Base-by-base conservation (phyloP, 345 rosid genomes). In the Cochlearia excelsa region DNA sequence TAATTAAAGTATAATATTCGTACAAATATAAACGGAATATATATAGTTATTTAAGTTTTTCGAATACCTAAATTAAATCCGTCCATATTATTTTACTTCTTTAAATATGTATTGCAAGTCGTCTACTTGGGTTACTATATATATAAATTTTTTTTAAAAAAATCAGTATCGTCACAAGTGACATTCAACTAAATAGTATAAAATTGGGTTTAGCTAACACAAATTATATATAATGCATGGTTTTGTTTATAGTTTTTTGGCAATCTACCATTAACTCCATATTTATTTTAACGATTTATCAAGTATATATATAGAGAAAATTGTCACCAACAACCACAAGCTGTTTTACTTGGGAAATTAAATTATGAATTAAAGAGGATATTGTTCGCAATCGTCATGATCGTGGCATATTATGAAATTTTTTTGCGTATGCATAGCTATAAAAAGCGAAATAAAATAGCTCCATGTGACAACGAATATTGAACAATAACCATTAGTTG, bases 391-490 rank as follows among this genome's bases (percentile, higher is more conserved):
- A 69, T 69, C 47, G 30, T 54, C 43, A 56, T 69, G 62, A 62
- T 51, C 63, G 68, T 44, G 37, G 42, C 45, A 51, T 49, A 34
- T 50, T 43, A 56, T 50, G 54, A 63, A 50, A 47, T 40, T 42
- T 63, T 38, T 55, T 62, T 69, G 51, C n/a, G 37, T 29, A 56
- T 56, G 74, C 54, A 50, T 70, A 59, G 43, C 64, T 63, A 43
- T 29, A 34, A 28, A 50, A 61, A 42, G 40, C 44, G 50, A 42
- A 41, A 70, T 44, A n/a, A 35, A 50, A 57, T 49, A 43, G 48
- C 59, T 41, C 58, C 63, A 62, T 55, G 68, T 69, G 68, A 55
- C 58, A 62, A 54, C 30, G 28, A 69, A 55, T 62, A 34, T 34
- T 37, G 68, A 11, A n/a, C n/a, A 56, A 52, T 61, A 57, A 31